A percentile compares a stretch with the other conserved stretches of the same genome.
Evolutionary conservation across 73 alveolate species (phyloP).

Genomic region (Paramecium pentaurelia): DNA sequence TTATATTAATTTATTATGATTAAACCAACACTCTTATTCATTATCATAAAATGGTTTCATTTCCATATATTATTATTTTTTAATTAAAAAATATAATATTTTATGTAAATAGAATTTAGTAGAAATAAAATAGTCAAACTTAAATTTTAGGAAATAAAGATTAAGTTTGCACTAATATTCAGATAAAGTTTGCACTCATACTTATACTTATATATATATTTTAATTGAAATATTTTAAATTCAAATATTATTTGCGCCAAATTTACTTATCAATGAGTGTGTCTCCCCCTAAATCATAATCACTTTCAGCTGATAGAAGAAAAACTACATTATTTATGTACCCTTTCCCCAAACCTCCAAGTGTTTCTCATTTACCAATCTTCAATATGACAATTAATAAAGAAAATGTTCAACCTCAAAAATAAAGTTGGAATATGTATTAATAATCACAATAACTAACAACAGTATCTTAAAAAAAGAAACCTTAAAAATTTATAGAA

Average conservation of each 20-base stretch:
- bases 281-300: not conserved
- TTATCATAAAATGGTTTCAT: too few relatives aligned
- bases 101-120: not conserved
- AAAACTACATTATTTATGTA: not conserved
- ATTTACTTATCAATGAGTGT: not conserved
- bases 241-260: not conserved
- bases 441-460: not conserved
- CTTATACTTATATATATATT: not conserved
- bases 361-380: conserved; percentile 25
- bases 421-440: not conserved
- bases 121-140: not conserved
- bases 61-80: not conserved
- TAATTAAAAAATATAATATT: too few relatives aligned
- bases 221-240: not conserved
- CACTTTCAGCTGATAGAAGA: conserved; percentile 1
- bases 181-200: not conserved
- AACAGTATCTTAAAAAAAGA: not conserved
- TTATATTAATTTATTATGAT: too few relatives aligned
- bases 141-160: not conserved
- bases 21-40: not conserved
- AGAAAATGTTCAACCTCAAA: not conserved
- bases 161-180: too few relatives aligned
- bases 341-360: not conserved
- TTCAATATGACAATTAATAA: not conserved
- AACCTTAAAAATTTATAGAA: not conserved